Evolutionary conservation across 1,139 yeast genomes (phyloP), one percentile per base, ranked within the genome.

Genomic region (Debaryomyces udenii): DNA sequence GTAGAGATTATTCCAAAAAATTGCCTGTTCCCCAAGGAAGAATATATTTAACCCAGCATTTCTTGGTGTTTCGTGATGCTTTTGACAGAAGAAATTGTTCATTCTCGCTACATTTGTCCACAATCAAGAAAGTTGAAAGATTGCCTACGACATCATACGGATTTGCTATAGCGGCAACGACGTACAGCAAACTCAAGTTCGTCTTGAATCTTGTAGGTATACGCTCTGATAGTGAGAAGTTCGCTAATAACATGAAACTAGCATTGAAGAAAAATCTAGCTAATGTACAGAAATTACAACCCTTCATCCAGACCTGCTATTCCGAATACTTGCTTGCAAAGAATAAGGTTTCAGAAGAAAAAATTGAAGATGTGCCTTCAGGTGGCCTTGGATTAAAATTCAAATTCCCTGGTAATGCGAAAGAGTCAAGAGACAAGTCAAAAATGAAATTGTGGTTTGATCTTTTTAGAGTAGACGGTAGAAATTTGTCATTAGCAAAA

Each of bases 381-480:
- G 94, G 94, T 17, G 99, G 99, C 0, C 68, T 91, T 31, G 99
- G 98, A 0, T 77, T 86, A 54, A 67, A 66, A 18, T 90, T 80
- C 64, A 86, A 86, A 51, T 94, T 85, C 59, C 99, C 99, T 0
- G 99, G 99, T 0, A 89, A 88, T 57, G 79, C 95, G 2, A 76
- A 77, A 46, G 85, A 83, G 45, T 70, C 82, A 32, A 78, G 87
- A 42, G 98, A 93, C 59, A 85, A 88, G 56, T 75, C 91, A 5
- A 93, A 91, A 53, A 80, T 91, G 78, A 84, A 93, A 52, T 69
- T 91, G 40, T 94, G 99, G 99, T 88, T 87, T 56, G 98, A 91
- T 56, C 83, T 87, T 51, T 86, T 90, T 59, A 73, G 84, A 43
- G 78, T 80, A 15, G 86, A 90, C 55, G 99, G 99, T 11, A 72